Percentiles rank a stretch among this genome's conserved stretches.
Evolutionary conservation across 768 basidiomycete genomes (phyloP).

Genomic region (Podaxis sp.): DNA sequence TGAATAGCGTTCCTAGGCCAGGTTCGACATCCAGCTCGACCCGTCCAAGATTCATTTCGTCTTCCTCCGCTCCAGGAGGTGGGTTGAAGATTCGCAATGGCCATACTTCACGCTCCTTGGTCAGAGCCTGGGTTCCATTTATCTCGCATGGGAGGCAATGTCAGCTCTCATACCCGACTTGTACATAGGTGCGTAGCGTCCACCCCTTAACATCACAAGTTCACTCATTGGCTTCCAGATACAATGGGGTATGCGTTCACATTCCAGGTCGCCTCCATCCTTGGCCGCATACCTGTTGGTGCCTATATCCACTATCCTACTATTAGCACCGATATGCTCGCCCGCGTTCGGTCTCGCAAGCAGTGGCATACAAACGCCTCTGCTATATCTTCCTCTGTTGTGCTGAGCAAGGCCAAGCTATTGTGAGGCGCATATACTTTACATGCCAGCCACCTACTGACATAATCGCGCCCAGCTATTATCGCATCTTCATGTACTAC

Average conservation of each 20-base stretch:
- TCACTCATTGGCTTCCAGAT: constrained; percentile 46
- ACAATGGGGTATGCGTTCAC: constrained; percentile 99
- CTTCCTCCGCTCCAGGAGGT: constrained; percentile 65
- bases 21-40: constrained; percentile 78
- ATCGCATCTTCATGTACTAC: constrained; percentile 81
- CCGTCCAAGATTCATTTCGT: constrained; percentile 74
- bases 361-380: constrained; percentile 64
- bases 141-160: constrained; percentile 83
- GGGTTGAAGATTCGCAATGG: constrained; percentile 85
- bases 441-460: not conserved
- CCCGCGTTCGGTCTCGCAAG: constrained; percentile 63
- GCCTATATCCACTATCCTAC: constrained; percentile 97
- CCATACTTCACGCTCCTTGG: constrained; percentile 89
- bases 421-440: constrained; percentile 41
- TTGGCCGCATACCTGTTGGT: constrained; percentile 72
- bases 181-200: constrained; percentile 69
- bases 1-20: constrained; percentile 42
- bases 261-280: constrained; percentile 69
- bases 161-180: constrained; percentile 79
- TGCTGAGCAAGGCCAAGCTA: constrained; percentile 63
- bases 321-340: constrained; percentile 92
- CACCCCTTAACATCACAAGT: not conserved
- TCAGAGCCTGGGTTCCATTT: constrained; percentile 87
- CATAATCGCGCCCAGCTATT: constrained; percentile 60
- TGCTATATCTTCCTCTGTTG: constrained; percentile 50